Conservation (phyloP, 441 rosid species). For the Erysimum cheiri region DNA sequence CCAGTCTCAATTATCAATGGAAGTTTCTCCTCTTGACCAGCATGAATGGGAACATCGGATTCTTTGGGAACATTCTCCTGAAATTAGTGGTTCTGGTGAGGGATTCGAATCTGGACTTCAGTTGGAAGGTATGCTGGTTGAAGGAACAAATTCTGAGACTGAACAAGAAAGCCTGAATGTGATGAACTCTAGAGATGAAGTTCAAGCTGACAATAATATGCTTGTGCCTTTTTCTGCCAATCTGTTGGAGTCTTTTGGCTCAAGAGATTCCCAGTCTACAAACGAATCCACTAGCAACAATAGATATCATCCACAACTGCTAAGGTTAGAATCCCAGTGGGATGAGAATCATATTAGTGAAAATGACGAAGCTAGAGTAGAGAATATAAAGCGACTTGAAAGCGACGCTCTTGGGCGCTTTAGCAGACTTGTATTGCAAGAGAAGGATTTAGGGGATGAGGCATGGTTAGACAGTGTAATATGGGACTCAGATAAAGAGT, state of each 20-base stretch:
- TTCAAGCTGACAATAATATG: conserved; percentile 49
- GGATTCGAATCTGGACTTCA: conserved; percentile 55
- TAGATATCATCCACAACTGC: conserved; percentile 84
- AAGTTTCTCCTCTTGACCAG: conserved; percentile 82
- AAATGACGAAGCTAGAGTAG: conserved; percentile 46
- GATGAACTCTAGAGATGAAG: conserved; percentile 42
- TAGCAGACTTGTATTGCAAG: conserved; percentile 60
- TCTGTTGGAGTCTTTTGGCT: conserved; percentile 63
- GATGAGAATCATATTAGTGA: conserved; percentile 48
- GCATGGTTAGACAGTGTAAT: conserved; percentile 86
- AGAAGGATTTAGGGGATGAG: conserved; percentile 70
- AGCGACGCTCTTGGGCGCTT: conserved; percentile 57
- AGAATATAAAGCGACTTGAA: conserved; percentile 52
- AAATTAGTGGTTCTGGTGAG: conserved; percentile 52
- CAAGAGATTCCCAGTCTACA: conserved; percentile 45
- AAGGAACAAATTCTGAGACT: conserved; percentile 48
- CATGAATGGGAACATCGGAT: conserved; percentile 92
- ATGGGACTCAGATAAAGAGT: conserved; percentile 71
- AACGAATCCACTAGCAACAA: conserved; percentile 43
- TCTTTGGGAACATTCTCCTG: conserved; percentile 82
- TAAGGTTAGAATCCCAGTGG: conserved; percentile 77
- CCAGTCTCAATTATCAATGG: conserved; percentile 56
- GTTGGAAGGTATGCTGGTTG: conserved; percentile 43
- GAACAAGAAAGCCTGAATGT: conserved; percentile 45
- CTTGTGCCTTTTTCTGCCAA: conserved; percentile 51